Evolutionary conservation across 139 green algal species (phyloP), one percentile per base, ranked within the genome.

Genomic region (Chlorella sp.): DNA sequence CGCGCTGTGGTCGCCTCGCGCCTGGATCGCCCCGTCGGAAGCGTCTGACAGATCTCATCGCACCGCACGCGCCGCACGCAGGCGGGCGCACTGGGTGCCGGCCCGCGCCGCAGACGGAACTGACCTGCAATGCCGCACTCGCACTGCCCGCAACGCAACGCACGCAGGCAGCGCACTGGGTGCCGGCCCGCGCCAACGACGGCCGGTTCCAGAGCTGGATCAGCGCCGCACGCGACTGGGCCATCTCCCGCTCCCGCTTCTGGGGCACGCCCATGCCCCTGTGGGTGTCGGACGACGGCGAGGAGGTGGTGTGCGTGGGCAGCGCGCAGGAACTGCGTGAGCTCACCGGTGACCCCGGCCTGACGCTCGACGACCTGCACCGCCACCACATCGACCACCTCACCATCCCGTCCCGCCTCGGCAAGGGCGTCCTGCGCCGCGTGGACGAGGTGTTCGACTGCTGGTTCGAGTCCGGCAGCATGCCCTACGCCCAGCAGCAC

Each of bases 141-240:
- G n/a, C n/a, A n/a, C n/a, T n/a, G n/a, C n/a, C n/a, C n/a, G n/a
- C n/a, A n/a, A n/a, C n/a, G n/a, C n/a, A n/a, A n/a, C n/a, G n/a
- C 49, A 2, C 20, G n/a, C 68, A 84, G 70, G 27, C 90, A 70
- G 98, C 95, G 2, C 84, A 93, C 71, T 99, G 95, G 95, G 95
- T 99, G 77, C 95, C 95, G 1, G 60, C 71, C 10, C 96, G 96
- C 77, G 93, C 98, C 34, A 93, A 95, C 80, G 95, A 99, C 80
- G 97, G 97, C 85, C 88, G 95, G 42, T 99, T 99, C 85, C 89
- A 97, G 80, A 98, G 98, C 85, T 99, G 95, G 95, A 88, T 99
- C 49, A 91, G 97, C 78, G 92, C 88, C 72, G 94, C 94, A 35
- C 86, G 91, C 71, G 94, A 98, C 85, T 98, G 94, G 94, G 90